Base-by-base conservation (phyloP, 352 stramenopile species). In the Peronosclerospora sorghi region DNA sequence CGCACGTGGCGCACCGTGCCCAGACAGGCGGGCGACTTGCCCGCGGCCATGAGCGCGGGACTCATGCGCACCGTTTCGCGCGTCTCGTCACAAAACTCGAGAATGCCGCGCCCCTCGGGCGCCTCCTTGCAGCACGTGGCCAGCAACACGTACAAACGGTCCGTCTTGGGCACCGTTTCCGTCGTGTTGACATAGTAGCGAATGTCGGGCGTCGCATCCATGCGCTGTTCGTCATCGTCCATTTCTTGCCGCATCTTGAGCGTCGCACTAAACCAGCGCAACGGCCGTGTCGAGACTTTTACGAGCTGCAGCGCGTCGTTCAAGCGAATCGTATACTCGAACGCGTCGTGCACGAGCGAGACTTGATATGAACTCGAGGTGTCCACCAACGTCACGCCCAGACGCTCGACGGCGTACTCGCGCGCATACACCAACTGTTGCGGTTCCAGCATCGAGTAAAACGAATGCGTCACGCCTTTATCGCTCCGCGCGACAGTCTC, bases 161-260 rank as follows among this genome's bases (percentile, higher is more conserved):
- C 58, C 1, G 61, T 78, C 30, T 62, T 64, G 0, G 68, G 45
- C 30, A 84, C 59, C 21, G 81, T 60, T 35, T 84, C 72, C 0
- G 65, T 68, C n/a, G 68, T 72, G 9, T 68, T 82, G 23, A 89
- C 77, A 45, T 90, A 90, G 47, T 77, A 86, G 1, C 77, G 77
- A 17, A 85, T 53, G 34, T 87, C 77, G 0, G 73, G 74, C 5
- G 74, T 90, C 0, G 53, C 49, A 45, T 90, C 77, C 74, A 87
- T 85, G 32, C 27, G 54, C 8, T 65, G 62, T 8, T 24, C 49
- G 10, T 82, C 67, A 18, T 83, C 66, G 17, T 84, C 54, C 27
- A 87, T 59, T 41, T 90, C 77, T 45, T 90, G 74, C 7, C 65
- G 71, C 74, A 87, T 87, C 51, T 90, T 90, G 29, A 90, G 47